A percentile compares a stretch with the other conserved stretches of the same genome.
Evolutionary conservation across 1,284 basidiomycete genomes (phyloP).

Genomic region (Ustilago lituana): DNA sequence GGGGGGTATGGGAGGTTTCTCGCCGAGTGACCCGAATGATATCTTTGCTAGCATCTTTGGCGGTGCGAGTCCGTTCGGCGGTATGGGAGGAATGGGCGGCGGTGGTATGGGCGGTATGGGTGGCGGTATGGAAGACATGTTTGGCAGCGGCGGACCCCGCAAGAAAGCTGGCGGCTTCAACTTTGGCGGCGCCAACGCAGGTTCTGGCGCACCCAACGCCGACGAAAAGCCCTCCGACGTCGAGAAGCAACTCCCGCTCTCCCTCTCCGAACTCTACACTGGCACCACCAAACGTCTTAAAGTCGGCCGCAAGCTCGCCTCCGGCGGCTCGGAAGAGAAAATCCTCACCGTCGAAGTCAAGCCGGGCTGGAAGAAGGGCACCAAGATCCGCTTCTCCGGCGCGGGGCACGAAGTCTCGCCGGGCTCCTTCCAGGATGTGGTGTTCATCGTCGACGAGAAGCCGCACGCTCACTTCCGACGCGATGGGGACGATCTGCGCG

Average conservation of each 20-base stretch:
- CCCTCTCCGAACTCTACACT: conserved; percentile 88
- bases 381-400: conserved; percentile 65
- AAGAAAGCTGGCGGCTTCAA: conserved; percentile 25
- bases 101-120: conserved; percentile 27
- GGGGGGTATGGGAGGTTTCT: conserved; percentile 60
- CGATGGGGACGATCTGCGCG: conserved; percentile 62
- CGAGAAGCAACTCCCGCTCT: conserved; percentile 82
- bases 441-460: conserved; percentile 67
- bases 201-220: background rate
- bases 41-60: conserved; percentile 80
- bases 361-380: conserved; percentile 67
- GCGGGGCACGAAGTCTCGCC: conserved; percentile 63
- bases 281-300: conserved; percentile 90
- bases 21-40: conserved; percentile 80
- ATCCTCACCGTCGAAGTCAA: conserved; percentile 72
- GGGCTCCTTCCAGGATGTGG: conserved; percentile 61
- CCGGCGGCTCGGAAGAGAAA: conserved; percentile 85
- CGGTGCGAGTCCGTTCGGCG: conserved; percentile 51
- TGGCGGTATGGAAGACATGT: conserved; percentile 56
- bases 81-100: conserved; percentile 58
- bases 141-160: conserved; percentile 44
- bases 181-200: conserved; percentile 17
- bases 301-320: conserved; percentile 78
- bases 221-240: conserved; percentile 73
- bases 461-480: conserved; percentile 57